Percentiles rank a stretch among this genome's conserved stretches.
These are phyloP conservation scores for Kodamaea nitidulidarum DNA, from an alignment of 805 yeast genomes.

Conservation along the genomic window DNA sequence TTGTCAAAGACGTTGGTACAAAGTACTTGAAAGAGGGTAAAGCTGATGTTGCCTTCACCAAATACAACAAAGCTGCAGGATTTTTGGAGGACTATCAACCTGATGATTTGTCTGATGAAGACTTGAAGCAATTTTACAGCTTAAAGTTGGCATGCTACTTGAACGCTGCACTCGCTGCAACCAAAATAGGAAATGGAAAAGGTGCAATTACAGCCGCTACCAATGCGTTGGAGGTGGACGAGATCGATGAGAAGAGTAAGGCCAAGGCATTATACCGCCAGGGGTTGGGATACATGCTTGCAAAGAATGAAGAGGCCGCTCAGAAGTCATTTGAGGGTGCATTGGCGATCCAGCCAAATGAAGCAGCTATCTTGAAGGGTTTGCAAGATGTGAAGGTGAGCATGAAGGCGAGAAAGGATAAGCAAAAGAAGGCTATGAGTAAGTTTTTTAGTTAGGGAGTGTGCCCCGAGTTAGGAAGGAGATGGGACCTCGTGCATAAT, in stretches of 20 bases:
- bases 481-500: background rate
- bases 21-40: slow-evolving; percentile 65
- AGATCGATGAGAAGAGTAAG: slow-evolving; percentile 58
- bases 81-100: slow-evolving; percentile 74
- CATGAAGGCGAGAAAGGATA: slow-evolving; percentile 53
- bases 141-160: slow-evolving; percentile 62
- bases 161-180: slow-evolving; percentile 70
- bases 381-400: slow-evolving; percentile 53
- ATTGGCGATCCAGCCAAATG: slow-evolving; percentile 57
- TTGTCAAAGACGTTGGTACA: slow-evolving; percentile 76
- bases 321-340: slow-evolving; percentile 65
- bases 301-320: slow-evolving; percentile 70
- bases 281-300: slow-evolving; percentile 64
- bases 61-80: slow-evolving; percentile 68
- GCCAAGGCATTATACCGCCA: slow-evolving; percentile 88
- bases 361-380: slow-evolving; percentile 66
- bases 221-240: slow-evolving; percentile 60
- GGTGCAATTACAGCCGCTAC: slow-evolving; percentile 58
- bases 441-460: slow-evolving; percentile 49
- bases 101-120: slow-evolving; percentile 55
- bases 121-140: slow-evolving; percentile 45
- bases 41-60: slow-evolving; percentile 50
- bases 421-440: slow-evolving; percentile 70
- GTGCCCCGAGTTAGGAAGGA: background rate
- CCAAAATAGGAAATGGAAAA: slow-evolving; percentile 55